phyloP scores from a whole-genome alignment of 495 filamentous ascomycete species.

The Aspergillus cristatus region DNA sequence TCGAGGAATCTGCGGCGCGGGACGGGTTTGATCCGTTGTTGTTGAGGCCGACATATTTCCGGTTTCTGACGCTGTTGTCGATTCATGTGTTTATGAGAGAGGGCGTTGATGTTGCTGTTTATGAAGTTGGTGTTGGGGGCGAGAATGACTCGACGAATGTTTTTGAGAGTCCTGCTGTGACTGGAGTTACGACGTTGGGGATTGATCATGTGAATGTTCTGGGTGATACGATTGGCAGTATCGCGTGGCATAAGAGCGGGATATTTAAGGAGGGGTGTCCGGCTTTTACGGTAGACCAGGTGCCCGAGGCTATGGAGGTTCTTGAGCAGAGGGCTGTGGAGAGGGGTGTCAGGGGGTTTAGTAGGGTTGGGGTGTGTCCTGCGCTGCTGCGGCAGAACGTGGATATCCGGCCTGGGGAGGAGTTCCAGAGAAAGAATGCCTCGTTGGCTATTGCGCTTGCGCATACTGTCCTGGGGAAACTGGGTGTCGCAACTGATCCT shows the following conservation, averaged over 20 bases:
- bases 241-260: conserved; percentile 86
- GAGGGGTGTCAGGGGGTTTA: conserved; percentile 41
- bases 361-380: too few relatives aligned
- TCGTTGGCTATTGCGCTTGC: too few relatives aligned
- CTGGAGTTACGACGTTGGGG: conserved; percentile 66
- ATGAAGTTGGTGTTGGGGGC: conserved; percentile 78
- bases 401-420: too few relatives aligned
- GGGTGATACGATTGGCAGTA: conserved; percentile 64
- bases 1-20: conserved; percentile 27
- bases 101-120: conserved; percentile 60
- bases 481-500: too few relatives aligned
- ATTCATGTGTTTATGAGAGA: conserved; percentile 67
- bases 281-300: conserved; percentile 61
- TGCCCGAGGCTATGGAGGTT: conserved; percentile 44
- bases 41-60: conserved; percentile 47
- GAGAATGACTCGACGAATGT: conserved; percentile 82
- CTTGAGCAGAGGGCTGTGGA: conserved; percentile 55
- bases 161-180: conserved; percentile 53
- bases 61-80: conserved; percentile 59
- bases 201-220: conserved; percentile 72
- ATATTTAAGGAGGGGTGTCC: conserved; percentile 62
- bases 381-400: too few relatives aligned
- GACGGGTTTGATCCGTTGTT: background rate
- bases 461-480: too few relatives aligned
- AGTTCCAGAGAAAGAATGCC: too few relatives aligned